Percentiles rank a stretch among this genome's conserved stretches.
Conservation (phyloP, 2,329 filamentous ascomycete species). For the Ceratocystis ficicola region DNA sequence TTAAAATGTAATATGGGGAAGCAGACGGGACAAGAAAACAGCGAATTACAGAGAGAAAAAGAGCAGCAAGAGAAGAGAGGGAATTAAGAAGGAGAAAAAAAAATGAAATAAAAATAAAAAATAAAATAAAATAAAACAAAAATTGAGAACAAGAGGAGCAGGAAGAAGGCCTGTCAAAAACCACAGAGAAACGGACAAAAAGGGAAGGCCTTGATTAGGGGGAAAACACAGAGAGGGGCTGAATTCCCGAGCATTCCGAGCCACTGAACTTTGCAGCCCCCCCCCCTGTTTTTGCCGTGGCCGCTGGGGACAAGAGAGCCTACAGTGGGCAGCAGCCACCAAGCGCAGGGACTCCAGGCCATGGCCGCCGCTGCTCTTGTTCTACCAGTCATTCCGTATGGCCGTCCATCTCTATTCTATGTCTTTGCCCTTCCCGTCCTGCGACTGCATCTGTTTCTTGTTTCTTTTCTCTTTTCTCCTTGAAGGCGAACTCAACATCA, state of each 20-base stretch:
- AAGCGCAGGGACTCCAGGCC: no score
- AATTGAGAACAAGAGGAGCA: background rate
- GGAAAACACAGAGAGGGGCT: background rate
- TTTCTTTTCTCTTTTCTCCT: slow-evolving; percentile 9
- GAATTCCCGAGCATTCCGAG: slow-evolving; percentile 19
- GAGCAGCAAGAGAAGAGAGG: background rate
- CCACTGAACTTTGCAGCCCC: background rate
- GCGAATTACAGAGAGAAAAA: background rate
- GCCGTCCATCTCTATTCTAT: background rate
- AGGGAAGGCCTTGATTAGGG: slow-evolving; percentile 4
- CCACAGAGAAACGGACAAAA: slow-evolving; percentile 10
- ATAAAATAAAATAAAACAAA: background rate
- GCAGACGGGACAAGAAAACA: background rate
- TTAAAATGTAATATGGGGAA: no score
- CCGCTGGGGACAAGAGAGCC: no score
- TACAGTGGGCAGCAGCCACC: background rate
- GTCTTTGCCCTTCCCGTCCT: background rate
- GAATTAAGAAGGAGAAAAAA: background rate
- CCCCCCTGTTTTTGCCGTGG: background rate
- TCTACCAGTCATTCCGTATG: no score
- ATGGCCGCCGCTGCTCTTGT: no score
- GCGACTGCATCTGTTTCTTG: slow-evolving; percentile 1
- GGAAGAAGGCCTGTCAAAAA: background rate
- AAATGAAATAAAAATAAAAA: background rate
- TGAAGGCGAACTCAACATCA: background rate